Evolutionary conservation across 2,329 filamentous ascomycete genomes (phyloP).

Genomic region (Epichloe elymi): DNA sequence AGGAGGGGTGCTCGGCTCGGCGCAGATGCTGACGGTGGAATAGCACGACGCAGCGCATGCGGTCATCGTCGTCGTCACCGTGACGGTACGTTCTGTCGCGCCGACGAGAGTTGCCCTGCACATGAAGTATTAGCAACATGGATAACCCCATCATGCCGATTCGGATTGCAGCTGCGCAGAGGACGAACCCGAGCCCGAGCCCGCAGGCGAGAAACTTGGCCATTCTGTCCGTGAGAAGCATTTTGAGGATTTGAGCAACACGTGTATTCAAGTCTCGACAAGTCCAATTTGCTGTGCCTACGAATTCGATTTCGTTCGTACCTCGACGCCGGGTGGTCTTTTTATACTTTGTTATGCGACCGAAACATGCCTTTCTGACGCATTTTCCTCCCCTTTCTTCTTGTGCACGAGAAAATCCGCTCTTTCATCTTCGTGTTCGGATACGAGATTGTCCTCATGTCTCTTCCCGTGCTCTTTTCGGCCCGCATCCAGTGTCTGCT

Average conservation of each 20-base stretch:
- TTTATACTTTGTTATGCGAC: too few relatives aligned
- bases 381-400: too few relatives aligned
- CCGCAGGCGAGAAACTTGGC: not conserved
- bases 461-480: not conserved
- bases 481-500: not conserved
- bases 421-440: not conserved
- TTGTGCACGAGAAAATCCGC: not conserved
- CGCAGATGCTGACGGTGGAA: slow-evolving; percentile 2
- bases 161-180: not conserved
- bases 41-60: slow-evolving; percentile 16
- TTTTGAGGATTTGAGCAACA: not conserved
- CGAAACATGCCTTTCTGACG: too few relatives aligned
- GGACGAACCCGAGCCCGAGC: slow-evolving; percentile 1
- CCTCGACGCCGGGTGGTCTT: too few relatives aligned
- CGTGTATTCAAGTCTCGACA: too few relatives aligned
- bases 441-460: not conserved
- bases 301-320: too few relatives aligned
- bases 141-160: accelerated
- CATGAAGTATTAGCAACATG: not conserved
- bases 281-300: too few relatives aligned
- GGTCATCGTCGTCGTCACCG: slow-evolving; percentile 18
- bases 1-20: not conserved
- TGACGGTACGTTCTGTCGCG: slow-evolving; percentile 16
- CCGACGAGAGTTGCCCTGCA: slow-evolving; percentile 12
- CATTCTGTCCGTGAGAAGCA: not conserved